Evolutionary conservation across 371 early-diverging fungal species (phyloP).

Genomic region (Mucor plumbeus): DNA sequence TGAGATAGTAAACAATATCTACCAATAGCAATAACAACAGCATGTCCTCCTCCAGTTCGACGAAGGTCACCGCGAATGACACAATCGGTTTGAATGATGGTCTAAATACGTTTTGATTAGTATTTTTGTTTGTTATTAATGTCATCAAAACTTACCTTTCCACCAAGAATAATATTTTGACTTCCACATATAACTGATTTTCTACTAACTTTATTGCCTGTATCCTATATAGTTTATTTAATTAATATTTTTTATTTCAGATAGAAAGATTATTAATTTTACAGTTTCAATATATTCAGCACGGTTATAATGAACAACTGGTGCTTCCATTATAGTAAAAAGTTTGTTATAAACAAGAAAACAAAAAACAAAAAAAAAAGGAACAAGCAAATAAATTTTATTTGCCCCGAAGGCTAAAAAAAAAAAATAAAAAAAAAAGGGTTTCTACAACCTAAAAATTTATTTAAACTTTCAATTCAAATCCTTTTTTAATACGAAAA

Average conservation of each 20-base stretch:
- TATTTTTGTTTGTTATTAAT: neutral
- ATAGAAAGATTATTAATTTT: constrained; percentile 5
- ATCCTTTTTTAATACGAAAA: no score
- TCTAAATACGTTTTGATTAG: constrained; percentile 49
- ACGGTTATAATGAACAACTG: constrained; percentile 66
- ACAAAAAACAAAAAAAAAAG: constrained; percentile 6
- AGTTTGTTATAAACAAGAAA: neutral
- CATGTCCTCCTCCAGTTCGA: constrained; percentile 83
- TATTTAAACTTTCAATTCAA: neutral
- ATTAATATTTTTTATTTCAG: no score
- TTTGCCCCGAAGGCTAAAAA: constrained; percentile 12
- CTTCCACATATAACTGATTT: constrained; percentile 90
- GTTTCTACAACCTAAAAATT: neutral
- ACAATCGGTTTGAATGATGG: constrained; percentile 90
- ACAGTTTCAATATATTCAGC: constrained; percentile 89
- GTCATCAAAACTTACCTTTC: constrained; percentile 67
- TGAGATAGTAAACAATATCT: constrained; percentile 84
- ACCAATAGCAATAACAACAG: constrained; percentile 90
- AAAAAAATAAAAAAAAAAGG: no score
- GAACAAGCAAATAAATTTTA: constrained; percentile 15
- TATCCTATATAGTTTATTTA: constrained; percentile 63
- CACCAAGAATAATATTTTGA: constrained; percentile 95
- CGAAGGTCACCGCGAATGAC: constrained; percentile 94
- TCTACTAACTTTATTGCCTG: constrained; percentile 94
- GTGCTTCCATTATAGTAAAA: constrained; percentile 68